Conservation (phyloP, 1,284 basidiomycete genomes). For the Tranzscheliella williamsii region DNA sequence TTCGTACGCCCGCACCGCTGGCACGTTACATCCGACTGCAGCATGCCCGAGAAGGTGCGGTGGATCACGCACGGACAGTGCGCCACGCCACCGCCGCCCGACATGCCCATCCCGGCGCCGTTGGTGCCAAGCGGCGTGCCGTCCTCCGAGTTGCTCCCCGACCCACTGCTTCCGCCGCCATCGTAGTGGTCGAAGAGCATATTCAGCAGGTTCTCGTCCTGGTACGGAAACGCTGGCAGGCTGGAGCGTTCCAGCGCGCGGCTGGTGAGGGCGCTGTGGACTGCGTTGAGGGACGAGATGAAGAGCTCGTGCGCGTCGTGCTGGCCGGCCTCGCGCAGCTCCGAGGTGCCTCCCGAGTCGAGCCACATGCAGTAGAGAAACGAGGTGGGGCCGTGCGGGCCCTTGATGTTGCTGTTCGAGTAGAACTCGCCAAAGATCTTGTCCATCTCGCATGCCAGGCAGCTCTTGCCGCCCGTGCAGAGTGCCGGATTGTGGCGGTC, state of each 20-base stretch:
- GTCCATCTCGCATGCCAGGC: conserved; percentile 94
- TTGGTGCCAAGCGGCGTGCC: conserved; percentile 11
- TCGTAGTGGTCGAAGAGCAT: conserved; percentile 44
- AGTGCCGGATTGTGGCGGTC: conserved; percentile 76
- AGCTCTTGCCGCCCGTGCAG: conserved; percentile 70
- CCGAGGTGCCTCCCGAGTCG: conserved; percentile 67
- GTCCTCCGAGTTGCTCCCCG: conserved; percentile 29
- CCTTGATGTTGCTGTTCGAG: conserved; percentile 58
- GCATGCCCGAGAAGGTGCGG: conserved; percentile 80
- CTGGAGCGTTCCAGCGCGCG: conserved; percentile 30
- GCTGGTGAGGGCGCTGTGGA: conserved; percentile 48
- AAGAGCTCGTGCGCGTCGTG: conserved; percentile 84
- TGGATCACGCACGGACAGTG: conserved; percentile 88
- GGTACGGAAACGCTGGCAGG: conserved; percentile 37
- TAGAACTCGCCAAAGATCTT: conserved; percentile 75
- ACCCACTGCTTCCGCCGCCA: conserved; percentile 7
- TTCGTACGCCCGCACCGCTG: conserved; percentile 74
- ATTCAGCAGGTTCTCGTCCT: conserved; percentile 27
- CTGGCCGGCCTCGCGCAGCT: conserved; percentile 86
- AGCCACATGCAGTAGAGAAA: conserved; percentile 88
- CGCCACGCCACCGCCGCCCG: conserved; percentile 22
- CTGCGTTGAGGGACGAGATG: conserved; percentile 55
- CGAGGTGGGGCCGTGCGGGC: conserved; percentile 76
- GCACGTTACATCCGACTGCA: conserved; percentile 88
- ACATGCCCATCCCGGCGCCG: conserved; percentile 4